These are phyloP conservation scores for Raffaelea deltoideospora DNA, from an alignment of 2,329 filamentous ascomycete genomes.

Conservation along the genomic window DNA sequence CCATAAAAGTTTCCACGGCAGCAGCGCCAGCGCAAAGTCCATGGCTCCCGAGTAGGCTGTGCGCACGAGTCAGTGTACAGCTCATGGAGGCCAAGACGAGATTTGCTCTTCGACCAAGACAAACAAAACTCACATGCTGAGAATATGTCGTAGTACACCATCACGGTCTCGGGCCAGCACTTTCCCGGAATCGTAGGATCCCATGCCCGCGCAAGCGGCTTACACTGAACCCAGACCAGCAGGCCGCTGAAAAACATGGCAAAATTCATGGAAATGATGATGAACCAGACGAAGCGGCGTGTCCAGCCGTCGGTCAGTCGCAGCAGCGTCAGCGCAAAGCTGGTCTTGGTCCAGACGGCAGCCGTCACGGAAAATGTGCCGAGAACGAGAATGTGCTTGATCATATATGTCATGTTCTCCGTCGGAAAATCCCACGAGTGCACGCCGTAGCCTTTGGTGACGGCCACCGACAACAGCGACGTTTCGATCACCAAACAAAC, in stretches of 20 bases:
- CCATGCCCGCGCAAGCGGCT: conserved; percentile 4
- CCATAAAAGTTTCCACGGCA: conserved; percentile 19
- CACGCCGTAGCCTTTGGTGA: conserved; percentile 4
- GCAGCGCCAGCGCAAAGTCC: conserved; percentile 23
- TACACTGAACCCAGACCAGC: conserved; percentile 5
- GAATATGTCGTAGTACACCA: no score
- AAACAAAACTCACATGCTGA: conserved; percentile 1
- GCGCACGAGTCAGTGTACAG: no score
- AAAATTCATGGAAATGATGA: conserved; percentile 18
- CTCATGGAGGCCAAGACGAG: no score
- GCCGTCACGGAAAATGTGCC: conserved; percentile 6
- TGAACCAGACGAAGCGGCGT: conserved; percentile 14
- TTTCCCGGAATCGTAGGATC: no score
- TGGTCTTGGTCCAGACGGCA: conserved; percentile 16
- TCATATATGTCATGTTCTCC: conserved; percentile 1
- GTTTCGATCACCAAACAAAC: no score
- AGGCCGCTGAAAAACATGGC: conserved; percentile 12
- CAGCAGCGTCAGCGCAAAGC: conserved; percentile 20
- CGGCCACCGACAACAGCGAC: conserved; percentile 1
- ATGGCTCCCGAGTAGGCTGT: conserved; percentile 6
- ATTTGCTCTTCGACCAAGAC: conserved; percentile 6
- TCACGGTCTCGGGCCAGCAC: no score
- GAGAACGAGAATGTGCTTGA: conserved; percentile 2
- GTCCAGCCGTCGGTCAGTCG: conserved; percentile 13
- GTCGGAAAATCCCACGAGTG: conserved; percentile 6